Percentiles rank a stretch among this genome's conserved stretches.
phyloP scores from a whole-genome alignment of 352 stramenopile genomes.

The Globisporangium iwayamae region DNA sequence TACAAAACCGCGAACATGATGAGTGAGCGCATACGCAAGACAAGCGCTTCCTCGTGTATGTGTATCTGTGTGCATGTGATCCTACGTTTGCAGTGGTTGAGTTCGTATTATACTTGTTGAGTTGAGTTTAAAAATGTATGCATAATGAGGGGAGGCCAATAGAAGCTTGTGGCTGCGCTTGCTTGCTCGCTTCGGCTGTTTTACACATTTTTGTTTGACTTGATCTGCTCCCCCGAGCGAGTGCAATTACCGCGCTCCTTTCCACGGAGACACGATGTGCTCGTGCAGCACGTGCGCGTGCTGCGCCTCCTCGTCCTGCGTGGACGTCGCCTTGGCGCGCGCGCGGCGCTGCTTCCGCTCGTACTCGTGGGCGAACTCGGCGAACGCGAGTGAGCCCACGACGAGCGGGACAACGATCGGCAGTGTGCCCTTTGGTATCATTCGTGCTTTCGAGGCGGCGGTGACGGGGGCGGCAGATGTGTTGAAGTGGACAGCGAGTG shows the following conservation, averaged over 20 bases:
- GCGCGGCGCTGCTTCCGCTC: slow-evolving; percentile 6
- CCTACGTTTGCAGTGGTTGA: too few species aligned
- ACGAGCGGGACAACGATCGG: slow-evolving; percentile 11
- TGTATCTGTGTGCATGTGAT: too few species aligned
- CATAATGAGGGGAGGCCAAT: too few species aligned
- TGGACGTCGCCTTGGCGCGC: slow-evolving; percentile 1
- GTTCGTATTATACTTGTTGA: too few species aligned
- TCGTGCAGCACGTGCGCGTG: slow-evolving; percentile 7
- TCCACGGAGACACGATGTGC: slow-evolving; percentile 13
- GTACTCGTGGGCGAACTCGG: slow-evolving; percentile 14
- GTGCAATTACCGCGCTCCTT: slow-evolving; percentile 12
- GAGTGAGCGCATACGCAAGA: too few species aligned
- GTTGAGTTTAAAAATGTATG: too few species aligned
- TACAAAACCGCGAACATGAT: too few species aligned
- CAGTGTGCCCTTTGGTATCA: slow-evolving; percentile 15
- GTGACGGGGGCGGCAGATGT: background rate
- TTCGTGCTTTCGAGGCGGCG: background rate
- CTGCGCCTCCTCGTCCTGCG: background rate
- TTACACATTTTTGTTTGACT: background rate
- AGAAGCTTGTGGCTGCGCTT: too few species aligned
- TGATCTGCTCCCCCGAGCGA: too few species aligned
- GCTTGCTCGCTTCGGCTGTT: background rate
- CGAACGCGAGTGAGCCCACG: slow-evolving; percentile 14
- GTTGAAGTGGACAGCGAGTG: slow-evolving; percentile 2
- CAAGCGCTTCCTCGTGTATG: too few species aligned